phyloP scores from a whole-genome alignment of 2,329 filamentous ascomycete genomes.

The Hypoxylon sp. region DNA sequence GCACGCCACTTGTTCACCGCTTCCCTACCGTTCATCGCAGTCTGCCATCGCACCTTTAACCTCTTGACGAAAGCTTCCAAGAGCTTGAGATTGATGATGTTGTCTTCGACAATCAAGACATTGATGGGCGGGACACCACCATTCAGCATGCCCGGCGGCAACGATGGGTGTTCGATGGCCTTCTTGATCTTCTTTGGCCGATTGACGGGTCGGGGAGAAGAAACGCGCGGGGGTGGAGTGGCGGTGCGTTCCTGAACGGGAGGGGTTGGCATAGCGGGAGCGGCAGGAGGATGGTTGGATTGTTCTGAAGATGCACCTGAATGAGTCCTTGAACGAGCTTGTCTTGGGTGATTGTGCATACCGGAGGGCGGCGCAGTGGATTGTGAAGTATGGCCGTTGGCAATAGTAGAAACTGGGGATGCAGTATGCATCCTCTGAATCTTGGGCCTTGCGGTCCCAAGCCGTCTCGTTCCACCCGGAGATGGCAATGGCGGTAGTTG shows the following conservation, averaged over 20 bases:
- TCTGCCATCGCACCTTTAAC: conserved; percentile 95
- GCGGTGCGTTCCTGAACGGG: conserved; percentile 71
- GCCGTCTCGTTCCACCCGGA: conserved; percentile 75
- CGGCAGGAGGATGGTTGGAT: conserved; percentile 61
- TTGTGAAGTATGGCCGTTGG: conserved; percentile 62
- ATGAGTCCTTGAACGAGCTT: conserved; percentile 70
- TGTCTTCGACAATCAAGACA: conserved; percentile 97
- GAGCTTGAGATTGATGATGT: conserved; percentile 95
- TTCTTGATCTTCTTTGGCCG: conserved; percentile 70
- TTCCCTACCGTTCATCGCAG: conserved; percentile 95
- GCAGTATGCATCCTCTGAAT: conserved; percentile 81
- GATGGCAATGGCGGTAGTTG: conserved; percentile 86
- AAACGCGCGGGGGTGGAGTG: conserved; percentile 65
- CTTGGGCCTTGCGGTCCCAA: conserved; percentile 62
- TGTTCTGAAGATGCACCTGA: conserved; percentile 71
- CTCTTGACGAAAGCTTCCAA: conserved; percentile 96
- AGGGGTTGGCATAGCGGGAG: conserved; percentile 66
- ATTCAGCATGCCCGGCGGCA: conserved; percentile 79
- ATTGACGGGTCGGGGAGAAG: conserved; percentile 65
- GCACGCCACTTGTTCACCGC: conserved; percentile 93
- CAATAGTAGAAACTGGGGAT: conserved; percentile 76
- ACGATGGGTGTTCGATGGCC: conserved; percentile 56
- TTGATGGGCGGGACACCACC: conserved; percentile 94
- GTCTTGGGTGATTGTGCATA: conserved; percentile 60
- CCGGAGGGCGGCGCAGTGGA: conserved; percentile 55